A percentile compares a stretch with the other conserved stretches of the same genome.
phyloP scores from a whole-genome alignment of 106 monocot genomes.

The Platanthera guangdongensis region DNA sequence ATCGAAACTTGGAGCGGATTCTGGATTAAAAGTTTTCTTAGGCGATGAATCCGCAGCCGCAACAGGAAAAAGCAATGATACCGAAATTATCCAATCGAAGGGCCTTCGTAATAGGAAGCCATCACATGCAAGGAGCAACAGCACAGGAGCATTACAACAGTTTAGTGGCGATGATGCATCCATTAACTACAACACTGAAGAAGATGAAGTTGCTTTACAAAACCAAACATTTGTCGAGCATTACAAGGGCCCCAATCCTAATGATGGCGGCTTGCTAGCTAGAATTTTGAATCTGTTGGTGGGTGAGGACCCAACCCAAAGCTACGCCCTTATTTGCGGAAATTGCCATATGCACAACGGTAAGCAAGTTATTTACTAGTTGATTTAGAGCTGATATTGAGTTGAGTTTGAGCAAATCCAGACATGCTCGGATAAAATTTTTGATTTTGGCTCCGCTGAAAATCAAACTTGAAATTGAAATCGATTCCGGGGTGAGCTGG shows the following conservation, averaged over 20 bases:
- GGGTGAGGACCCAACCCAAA: slow-evolving; percentile 82
- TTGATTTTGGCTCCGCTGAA: no score
- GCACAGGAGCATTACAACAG: slow-evolving; percentile 17
- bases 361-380: slow-evolving; percentile 5
- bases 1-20: slow-evolving; percentile 77
- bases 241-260: slow-evolving; percentile 29
- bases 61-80: slow-evolving; percentile 35
- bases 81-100: slow-evolving; percentile 29
- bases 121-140: slow-evolving; percentile 26
- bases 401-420: no score
- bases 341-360: slow-evolving; percentile 88
- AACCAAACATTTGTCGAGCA: slow-evolving; percentile 44
- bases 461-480: no score
- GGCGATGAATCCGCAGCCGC: slow-evolving; percentile 59
- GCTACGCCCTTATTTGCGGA: slow-evolving; percentile 82
- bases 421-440: no score
- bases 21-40: slow-evolving; percentile 68
- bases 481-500: no score
- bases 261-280: slow-evolving; percentile 67
- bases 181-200: slow-evolving; percentile 10
- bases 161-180: slow-evolving; percentile 18
- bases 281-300: slow-evolving; percentile 73
- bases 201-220: slow-evolving; percentile 21
- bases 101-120: slow-evolving; percentile 67
- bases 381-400: no score